A percentile compares a stretch with the other conserved stretches of the same genome.
These are phyloP conservation scores for Citrus maxima DNA, from an alignment of 345 rosid species.

Conservation along the genomic window DNA sequence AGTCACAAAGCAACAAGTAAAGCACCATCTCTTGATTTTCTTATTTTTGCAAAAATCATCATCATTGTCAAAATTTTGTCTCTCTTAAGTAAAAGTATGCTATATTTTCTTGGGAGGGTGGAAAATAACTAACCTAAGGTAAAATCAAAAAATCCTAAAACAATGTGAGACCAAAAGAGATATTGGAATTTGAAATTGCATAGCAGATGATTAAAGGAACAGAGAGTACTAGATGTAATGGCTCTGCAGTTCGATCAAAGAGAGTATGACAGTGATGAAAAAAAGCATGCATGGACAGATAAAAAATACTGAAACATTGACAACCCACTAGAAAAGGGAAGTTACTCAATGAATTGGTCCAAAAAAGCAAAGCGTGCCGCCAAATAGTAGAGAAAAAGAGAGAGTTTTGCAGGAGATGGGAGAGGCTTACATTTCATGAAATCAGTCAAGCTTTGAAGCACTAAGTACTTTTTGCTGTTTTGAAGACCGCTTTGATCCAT, in stretches of 20 bases:
- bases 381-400: background rate
- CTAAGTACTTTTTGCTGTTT: background rate
- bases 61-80: background rate
- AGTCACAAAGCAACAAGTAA: slow-evolving; percentile 14
- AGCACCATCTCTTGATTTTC: slow-evolving; percentile 6
- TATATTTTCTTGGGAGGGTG: no score
- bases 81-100: slow-evolving; percentile 4
- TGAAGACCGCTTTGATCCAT: background rate
- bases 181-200: slow-evolving; percentile 16
- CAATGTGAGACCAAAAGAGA: slow-evolving; percentile 8
- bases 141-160: background rate
- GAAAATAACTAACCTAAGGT: background rate
- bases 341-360: slow-evolving; percentile 5
- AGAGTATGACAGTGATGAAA: slow-evolving; percentile 8
- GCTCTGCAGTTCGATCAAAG: background rate
- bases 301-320: background rate
- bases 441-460: background rate
- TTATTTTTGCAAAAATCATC: slow-evolving; percentile 3
- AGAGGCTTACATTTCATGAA: slow-evolving; percentile 4
- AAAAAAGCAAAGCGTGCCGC: slow-evolving; percentile 9
- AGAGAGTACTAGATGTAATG: background rate
- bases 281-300: background rate
- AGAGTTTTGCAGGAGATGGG: slow-evolving; percentile 5
- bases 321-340: slow-evolving; percentile 5
- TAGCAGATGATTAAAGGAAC: slow-evolving; percentile 15